phyloP scores from a whole-genome alignment of 495 filamentous ascomycete genomes.

The Apodospora peruviana region DNA sequence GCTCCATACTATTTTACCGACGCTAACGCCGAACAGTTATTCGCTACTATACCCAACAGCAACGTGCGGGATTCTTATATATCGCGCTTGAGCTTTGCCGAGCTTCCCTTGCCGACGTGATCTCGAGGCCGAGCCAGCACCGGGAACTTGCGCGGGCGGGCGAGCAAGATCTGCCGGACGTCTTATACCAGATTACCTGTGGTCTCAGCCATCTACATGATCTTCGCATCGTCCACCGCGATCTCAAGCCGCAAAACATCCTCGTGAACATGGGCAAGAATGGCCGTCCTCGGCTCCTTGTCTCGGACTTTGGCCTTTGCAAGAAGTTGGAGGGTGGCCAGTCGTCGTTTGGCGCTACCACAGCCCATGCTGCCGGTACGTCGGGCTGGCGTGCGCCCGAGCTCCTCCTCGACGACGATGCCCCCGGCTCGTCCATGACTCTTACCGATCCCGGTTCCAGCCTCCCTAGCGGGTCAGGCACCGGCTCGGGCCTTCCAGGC shows the following conservation, averaged over 20 bases:
- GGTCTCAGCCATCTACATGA: slow-evolving; percentile 86
- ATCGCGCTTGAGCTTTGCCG: slow-evolving; percentile 96
- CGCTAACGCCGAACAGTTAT: slow-evolving; percentile 54
- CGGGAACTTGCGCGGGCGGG: slow-evolving; percentile 46
- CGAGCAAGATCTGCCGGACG: slow-evolving; percentile 53
- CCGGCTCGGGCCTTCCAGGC: slow-evolving; percentile 42
- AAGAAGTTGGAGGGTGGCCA: slow-evolving; percentile 96
- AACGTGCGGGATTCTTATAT: slow-evolving; percentile 86
- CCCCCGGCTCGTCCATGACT: slow-evolving; percentile 19
- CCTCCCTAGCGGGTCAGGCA: slow-evolving; percentile 41
- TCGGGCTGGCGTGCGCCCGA: slow-evolving; percentile 96
- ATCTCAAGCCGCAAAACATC: slow-evolving; percentile 97
- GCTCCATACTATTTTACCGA: neutral
- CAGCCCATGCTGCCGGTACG: slow-evolving; percentile 87
- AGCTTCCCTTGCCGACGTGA: slow-evolving; percentile 83
- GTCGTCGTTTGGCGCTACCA: slow-evolving; percentile 90
- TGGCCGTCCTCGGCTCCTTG: slow-evolving; percentile 69
- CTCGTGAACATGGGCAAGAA: slow-evolving; percentile 62
- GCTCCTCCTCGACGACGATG: slow-evolving; percentile 75
- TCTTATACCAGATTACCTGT: slow-evolving; percentile 79
- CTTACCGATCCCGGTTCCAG: slow-evolving; percentile 34
- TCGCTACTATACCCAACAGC: slow-evolving; percentile 87
- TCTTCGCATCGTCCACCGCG: slow-evolving; percentile 91
- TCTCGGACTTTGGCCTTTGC: slow-evolving; percentile 96
- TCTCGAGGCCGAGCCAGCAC: slow-evolving; percentile 56